phyloP scores from a whole-genome alignment of 192 early-diverging fungal species.

The Dissophora globulifera region DNA sequence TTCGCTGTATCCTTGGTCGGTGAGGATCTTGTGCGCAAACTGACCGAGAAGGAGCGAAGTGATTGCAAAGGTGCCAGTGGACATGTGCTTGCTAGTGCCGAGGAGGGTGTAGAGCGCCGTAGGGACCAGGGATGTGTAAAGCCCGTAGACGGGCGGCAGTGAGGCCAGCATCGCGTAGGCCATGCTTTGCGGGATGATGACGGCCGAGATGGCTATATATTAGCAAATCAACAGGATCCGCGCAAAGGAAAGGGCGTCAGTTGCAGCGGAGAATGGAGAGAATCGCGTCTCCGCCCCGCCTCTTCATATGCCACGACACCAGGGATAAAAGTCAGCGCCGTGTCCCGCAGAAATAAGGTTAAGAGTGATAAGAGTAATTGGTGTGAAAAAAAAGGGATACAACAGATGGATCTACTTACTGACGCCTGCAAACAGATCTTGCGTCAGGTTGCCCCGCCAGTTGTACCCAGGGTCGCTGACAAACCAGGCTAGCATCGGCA shows the following conservation, averaged over 20 bases:
- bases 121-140: conserved; percentile 54
- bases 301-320: background rate
- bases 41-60: conserved; percentile 53
- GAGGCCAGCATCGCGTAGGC: conserved; percentile 56
- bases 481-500: conserved; percentile 39
- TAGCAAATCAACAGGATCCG: too few species aligned
- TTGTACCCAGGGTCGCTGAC: conserved; percentile 37
- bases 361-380: conserved; percentile 11
- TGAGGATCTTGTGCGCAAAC: conserved; percentile 38
- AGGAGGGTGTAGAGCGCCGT: conserved; percentile 37
- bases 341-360: background rate
- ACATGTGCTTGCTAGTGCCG: conserved; percentile 55
- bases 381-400: too few species aligned
- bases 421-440: conserved; percentile 45
- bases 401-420: conserved; percentile 28
- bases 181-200: conserved; percentile 57
- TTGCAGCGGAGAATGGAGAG: too few species aligned
- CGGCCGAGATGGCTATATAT: conserved; percentile 52
- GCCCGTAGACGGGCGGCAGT: conserved; percentile 53
- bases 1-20: conserved; percentile 23
- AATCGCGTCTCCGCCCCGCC: too few species aligned
- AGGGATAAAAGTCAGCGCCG: background rate
- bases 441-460: conserved; percentile 29
- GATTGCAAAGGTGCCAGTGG: conserved; percentile 54
- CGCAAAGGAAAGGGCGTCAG: background rate